These are phyloP conservation scores for Xylariomycetidae sp. DNA, from an alignment of 2,329 filamentous ascomycete species.

Conservation along the genomic window DNA sequence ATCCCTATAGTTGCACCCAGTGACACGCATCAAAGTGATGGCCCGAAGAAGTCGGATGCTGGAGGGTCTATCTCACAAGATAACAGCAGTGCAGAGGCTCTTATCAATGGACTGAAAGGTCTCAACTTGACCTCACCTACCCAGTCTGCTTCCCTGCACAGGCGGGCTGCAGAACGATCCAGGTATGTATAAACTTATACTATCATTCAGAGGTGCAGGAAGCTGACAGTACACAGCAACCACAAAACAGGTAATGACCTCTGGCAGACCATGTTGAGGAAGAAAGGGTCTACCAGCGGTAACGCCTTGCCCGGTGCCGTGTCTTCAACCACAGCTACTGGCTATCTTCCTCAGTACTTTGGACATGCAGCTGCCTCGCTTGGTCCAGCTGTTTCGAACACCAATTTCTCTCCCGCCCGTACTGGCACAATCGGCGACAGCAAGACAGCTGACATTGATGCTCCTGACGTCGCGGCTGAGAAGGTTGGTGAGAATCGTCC, in stretches of 20 bases:
- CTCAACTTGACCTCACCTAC: slow-evolving; percentile 9
- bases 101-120: slow-evolving; percentile 8
- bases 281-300: slow-evolving; percentile 46
- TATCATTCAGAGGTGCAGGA: no score
- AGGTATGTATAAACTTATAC: no score
- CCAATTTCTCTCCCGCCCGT: slow-evolving; percentile 28
- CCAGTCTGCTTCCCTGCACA: slow-evolving; percentile 6
- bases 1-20: slow-evolving; percentile 29
- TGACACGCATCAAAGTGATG: slow-evolving; percentile 10
- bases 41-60: slow-evolving; percentile 11
- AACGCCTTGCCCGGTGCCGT: slow-evolving; percentile 42
- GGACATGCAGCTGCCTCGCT: slow-evolving; percentile 50
- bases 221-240: slow-evolving; percentile 25
- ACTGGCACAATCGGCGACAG: slow-evolving; percentile 16
- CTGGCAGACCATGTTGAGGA: slow-evolving; percentile 47
- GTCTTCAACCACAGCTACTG: slow-evolving; percentile 49
- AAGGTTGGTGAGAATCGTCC: slow-evolving; percentile 43
- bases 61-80: no score
- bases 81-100: slow-evolving; percentile 6
- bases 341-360: slow-evolving; percentile 48
- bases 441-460: slow-evolving; percentile 20
- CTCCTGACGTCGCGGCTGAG: slow-evolving; percentile 20
- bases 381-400: slow-evolving; percentile 38
- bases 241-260: slow-evolving; percentile 40
- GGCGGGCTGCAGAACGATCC: slow-evolving; percentile 23